Conservation (phyloP, 305 asterid genomes). For the Fraxinus greggii region DNA sequence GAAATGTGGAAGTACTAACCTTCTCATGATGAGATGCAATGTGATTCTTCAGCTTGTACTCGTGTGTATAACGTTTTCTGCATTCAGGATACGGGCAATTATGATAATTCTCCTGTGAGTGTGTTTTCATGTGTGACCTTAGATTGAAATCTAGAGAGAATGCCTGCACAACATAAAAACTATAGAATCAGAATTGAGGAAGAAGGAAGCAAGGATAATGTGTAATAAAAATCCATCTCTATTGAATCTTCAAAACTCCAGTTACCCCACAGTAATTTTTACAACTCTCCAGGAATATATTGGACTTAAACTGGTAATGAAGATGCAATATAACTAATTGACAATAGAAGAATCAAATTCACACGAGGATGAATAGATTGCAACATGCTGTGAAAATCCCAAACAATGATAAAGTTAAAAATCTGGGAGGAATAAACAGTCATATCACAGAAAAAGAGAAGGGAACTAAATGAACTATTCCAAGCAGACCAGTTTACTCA, state of each 20-base stretch:
- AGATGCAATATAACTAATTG: not conserved
- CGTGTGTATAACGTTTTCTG: constrained; percentile 96
- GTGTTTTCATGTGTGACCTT: constrained; percentile 96
- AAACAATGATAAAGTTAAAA: not conserved
- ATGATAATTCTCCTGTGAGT: constrained; percentile 96
- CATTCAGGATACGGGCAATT: constrained; percentile 90
- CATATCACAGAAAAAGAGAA: not conserved
- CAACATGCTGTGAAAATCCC: not conserved
- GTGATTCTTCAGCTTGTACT: constrained; percentile 95
- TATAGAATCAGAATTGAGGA: not conserved
- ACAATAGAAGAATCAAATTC: not conserved
- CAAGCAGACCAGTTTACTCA: constrained; percentile 37
- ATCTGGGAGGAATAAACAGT: not conserved
- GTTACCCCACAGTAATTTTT: not conserved
- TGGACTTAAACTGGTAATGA: not conserved
- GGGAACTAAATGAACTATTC: not conserved
- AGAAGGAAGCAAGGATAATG: not conserved
- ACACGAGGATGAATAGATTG: not conserved
- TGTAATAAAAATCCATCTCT: not conserved
- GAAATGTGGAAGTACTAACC: constrained; percentile 41
- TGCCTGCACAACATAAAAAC: constrained; percentile 53
- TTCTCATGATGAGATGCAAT: constrained; percentile 78
- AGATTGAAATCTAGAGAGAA: constrained; percentile 96
- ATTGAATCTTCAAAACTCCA: not conserved
- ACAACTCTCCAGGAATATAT: not conserved